Percentiles rank a stretch among this genome's conserved stretches.
phyloP scores from a whole-genome alignment of 805 yeast species.

The Candida rishiriensis region DNA sequence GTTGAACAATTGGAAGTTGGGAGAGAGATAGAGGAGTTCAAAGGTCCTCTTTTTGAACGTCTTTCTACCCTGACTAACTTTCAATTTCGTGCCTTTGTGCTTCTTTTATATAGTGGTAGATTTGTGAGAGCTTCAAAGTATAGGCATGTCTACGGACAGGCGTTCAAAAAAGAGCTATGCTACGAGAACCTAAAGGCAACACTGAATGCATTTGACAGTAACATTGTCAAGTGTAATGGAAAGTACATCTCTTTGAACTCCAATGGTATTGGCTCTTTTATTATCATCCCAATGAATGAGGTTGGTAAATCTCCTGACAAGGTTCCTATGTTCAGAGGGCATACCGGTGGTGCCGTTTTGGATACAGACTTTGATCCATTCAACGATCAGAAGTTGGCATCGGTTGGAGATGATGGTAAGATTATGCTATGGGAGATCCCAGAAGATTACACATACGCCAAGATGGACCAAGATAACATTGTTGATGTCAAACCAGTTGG shows the following conservation, averaged over 20 bases:
- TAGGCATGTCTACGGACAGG: slow-evolving; percentile 94
- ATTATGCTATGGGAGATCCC: slow-evolving; percentile 89
- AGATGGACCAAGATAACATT: slow-evolving; percentile 48
- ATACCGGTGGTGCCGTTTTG: slow-evolving; percentile 89
- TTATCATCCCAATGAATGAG: slow-evolving; percentile 81
- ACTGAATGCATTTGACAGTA: slow-evolving; percentile 95
- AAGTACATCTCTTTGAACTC: slow-evolving; percentile 80
- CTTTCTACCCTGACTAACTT: too few species aligned
- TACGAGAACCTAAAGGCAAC: slow-evolving; percentile 75
- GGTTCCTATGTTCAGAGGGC: slow-evolving; percentile 92
- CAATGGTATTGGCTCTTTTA: slow-evolving; percentile 97
- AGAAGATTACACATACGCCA: slow-evolving; percentile 65
- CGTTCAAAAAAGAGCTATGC: slow-evolving; percentile 64
- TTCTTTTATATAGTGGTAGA: slow-evolving; percentile 49
- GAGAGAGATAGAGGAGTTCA: too few species aligned
- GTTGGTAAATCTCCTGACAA: slow-evolving; percentile 92
- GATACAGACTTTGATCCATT: slow-evolving; percentile 97
- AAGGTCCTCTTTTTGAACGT: too few species aligned
- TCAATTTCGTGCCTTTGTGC: too few species aligned
- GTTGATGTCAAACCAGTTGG: slow-evolving; percentile 68
- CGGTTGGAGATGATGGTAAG: slow-evolving; percentile 77
- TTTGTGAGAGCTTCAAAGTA: slow-evolving; percentile 96
- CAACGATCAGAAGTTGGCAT: slow-evolving; percentile 65
- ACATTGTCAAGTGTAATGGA: slow-evolving; percentile 82
- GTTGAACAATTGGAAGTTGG: too few species aligned